Base-by-base conservation (phyloP, 139 green algal species). In the Pseudopediastrum boryanum region DNA sequence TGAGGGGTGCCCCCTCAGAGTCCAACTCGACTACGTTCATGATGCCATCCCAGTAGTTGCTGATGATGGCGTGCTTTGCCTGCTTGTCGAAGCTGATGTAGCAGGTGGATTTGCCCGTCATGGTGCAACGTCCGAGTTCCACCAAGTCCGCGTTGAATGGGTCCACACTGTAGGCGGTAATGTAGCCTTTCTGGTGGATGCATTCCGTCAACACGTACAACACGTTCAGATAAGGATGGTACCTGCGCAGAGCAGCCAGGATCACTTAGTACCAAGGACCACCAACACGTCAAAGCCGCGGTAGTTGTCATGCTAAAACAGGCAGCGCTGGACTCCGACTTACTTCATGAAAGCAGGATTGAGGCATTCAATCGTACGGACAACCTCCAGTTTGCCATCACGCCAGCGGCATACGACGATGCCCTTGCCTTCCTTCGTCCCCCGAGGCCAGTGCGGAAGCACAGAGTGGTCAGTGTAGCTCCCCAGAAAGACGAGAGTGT, bases 201-300 rank as follows among this genome's bases (percentile, higher is more conserved):
- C 75, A 81, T 50, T 81, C 75, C 10, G 75, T 69, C 33, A 81
- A 64, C 50, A 81, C 75, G 33, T 81, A 81, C 63, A 81, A 64
- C 63, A 81, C 75, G 48, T 67, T 74, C 7, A 81, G 63, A 36
- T 21, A n/a, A 10, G 58, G 58, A 39, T 81, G 75, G 48, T 59
- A 75, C 75, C 75, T 81, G 63, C 23, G 46, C 7, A 29, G 42
- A 35, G 13, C 13, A 6, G 61, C 31, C 12, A 56, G 46, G n/a
- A n/a, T n/a, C n/a, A n/a, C n/a, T n/a, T n/a, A n/a, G n/a, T n/a
- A n/a, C n/a, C n/a, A n/a, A n/a, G n/a, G n/a, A n/a, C n/a, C n/a
- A n/a, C n/a, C n/a, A n/a, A n/a, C n/a, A n/a, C n/a, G n/a, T n/a
- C n/a, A n/a, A n/a, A n/a, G n/a, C n/a, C n/a, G n/a, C n/a, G n/a